phyloP scores from a whole-genome alignment of 2,329 filamentous ascomycete genomes.

The Aspergillus fijiensis region DNA sequence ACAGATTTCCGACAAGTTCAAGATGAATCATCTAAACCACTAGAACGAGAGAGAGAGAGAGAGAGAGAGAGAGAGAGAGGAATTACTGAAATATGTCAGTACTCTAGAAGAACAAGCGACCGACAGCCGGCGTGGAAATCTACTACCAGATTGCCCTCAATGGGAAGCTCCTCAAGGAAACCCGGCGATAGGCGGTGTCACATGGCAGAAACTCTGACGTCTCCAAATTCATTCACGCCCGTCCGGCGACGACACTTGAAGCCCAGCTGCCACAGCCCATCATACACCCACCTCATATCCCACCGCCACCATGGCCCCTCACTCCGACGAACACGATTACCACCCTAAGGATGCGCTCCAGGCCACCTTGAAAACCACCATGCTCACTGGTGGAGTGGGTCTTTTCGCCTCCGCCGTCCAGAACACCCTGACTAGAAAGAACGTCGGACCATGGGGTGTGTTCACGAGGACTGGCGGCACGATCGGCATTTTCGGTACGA shows the following conservation, averaged over 20 bases:
- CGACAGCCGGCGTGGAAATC: constrained; percentile 3
- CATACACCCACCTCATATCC: constrained; percentile 9
- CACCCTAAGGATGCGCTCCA: constrained; percentile 74
- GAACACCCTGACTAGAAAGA: constrained; percentile 81
- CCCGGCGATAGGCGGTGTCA: constrained; percentile 23
- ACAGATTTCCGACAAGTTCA: not conserved
- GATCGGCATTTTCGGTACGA: constrained; percentile 66
- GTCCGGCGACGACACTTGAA: constrained; percentile 24
- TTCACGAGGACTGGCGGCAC: constrained; percentile 76
- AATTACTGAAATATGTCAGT: not conserved
- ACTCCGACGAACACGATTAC: constrained; percentile 55
- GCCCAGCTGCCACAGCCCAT: constrained; percentile 28
- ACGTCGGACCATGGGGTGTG: constrained; percentile 76
- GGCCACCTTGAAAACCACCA: constrained; percentile 62
- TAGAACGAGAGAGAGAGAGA: no score
- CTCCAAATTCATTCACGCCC: constrained; percentile 28
- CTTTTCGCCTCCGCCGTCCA: constrained; percentile 74
- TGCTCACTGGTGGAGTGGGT: constrained; percentile 67
- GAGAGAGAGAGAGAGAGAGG: no score
- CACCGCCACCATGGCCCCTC: constrained; percentile 50
- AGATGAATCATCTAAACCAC: no score
- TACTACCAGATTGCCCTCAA: constrained; percentile 9
- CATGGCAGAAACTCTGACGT: constrained; percentile 27
- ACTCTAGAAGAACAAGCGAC: not conserved
- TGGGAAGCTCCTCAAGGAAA: constrained; percentile 19